Evolutionary conservation across 495 filamentous ascomycete species (phyloP).

Genomic region (Cercophora newfieldiana): DNA sequence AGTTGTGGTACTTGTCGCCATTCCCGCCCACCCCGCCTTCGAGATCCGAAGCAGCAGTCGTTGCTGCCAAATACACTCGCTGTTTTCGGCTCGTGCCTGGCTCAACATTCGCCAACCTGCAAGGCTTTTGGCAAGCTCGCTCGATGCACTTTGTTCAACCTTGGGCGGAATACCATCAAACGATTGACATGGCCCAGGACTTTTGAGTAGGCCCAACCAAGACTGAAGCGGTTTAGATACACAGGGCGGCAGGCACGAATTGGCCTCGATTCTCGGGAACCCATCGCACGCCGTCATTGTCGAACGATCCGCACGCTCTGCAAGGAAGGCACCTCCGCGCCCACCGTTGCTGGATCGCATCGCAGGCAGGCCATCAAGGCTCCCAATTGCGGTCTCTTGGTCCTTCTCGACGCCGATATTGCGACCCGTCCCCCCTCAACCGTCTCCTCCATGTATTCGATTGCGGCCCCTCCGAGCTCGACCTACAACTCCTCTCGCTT

Average conservation of each 20-base stretch:
- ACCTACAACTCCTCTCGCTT: conserved; percentile 13
- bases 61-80: neutral
- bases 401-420: neutral
- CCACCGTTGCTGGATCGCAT: neutral
- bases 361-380: neutral
- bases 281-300: neutral
- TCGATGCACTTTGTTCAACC: no score
- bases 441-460: conserved; percentile 26
- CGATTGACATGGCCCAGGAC: conserved; percentile 3
- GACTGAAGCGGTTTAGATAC: neutral
- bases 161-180: neutral
- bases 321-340: neutral
- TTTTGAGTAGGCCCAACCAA: conserved; percentile 1
- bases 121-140: neutral
- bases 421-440: conserved; percentile 5
- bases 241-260: neutral
- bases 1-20: neutral
- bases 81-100: no score
- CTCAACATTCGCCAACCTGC: neutral
- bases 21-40: neutral
- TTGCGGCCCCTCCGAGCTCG: conserved; percentile 6
- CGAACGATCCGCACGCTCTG: neutral
- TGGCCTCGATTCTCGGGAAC: neutral
- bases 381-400: neutral
- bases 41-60: neutral